Evolutionary conservation across 495 filamentous ascomycete species (phyloP).

Genomic region (Aspergillus taichungensis): DNA sequence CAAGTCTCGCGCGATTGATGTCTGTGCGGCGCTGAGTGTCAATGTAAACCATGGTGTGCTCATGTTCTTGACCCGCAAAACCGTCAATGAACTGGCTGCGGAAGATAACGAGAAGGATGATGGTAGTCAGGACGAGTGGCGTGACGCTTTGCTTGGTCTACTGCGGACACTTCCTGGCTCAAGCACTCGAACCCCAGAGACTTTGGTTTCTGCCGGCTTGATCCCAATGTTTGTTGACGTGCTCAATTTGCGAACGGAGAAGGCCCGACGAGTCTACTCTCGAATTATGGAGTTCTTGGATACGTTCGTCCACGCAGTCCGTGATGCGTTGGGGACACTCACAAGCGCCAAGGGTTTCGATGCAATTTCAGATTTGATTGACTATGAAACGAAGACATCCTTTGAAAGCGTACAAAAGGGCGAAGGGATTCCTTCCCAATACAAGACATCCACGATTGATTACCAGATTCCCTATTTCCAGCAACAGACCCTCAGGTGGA

Average conservation of each 20-base stretch:
- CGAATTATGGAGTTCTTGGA: slow-evolving; percentile 80
- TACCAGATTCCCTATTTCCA: slow-evolving; percentile 88
- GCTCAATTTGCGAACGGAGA: slow-evolving; percentile 70
- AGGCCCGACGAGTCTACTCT: slow-evolving; percentile 72
- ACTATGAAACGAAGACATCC: slow-evolving; percentile 66
- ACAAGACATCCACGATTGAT: slow-evolving; percentile 75
- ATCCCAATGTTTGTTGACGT: slow-evolving; percentile 86
- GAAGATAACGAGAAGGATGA: slow-evolving; percentile 50
- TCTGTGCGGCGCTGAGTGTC: slow-evolving; percentile 76
- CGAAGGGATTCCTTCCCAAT: slow-evolving; percentile 64
- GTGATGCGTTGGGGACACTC: slow-evolving; percentile 70
- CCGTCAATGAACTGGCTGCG: slow-evolving; percentile 66
- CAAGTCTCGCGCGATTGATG: slow-evolving; percentile 65
- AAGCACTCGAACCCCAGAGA: slow-evolving; percentile 59
- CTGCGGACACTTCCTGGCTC: slow-evolving; percentile 64
- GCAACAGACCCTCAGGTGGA: slow-evolving; percentile 83
- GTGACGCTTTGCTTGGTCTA: slow-evolving; percentile 76
- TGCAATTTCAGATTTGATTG: slow-evolving; percentile 73
- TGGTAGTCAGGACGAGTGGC: slow-evolving; percentile 69
- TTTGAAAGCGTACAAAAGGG: slow-evolving; percentile 54
- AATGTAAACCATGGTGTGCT: slow-evolving; percentile 95
- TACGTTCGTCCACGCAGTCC: slow-evolving; percentile 69
- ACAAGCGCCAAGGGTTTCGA: slow-evolving; percentile 76
- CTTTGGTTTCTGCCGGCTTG: slow-evolving; percentile 75
- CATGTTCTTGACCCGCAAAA: slow-evolving; percentile 86